Conservation (phyloP, 1,284 basidiomycete genomes). For the Papiliotrema nemorosa region DNA sequence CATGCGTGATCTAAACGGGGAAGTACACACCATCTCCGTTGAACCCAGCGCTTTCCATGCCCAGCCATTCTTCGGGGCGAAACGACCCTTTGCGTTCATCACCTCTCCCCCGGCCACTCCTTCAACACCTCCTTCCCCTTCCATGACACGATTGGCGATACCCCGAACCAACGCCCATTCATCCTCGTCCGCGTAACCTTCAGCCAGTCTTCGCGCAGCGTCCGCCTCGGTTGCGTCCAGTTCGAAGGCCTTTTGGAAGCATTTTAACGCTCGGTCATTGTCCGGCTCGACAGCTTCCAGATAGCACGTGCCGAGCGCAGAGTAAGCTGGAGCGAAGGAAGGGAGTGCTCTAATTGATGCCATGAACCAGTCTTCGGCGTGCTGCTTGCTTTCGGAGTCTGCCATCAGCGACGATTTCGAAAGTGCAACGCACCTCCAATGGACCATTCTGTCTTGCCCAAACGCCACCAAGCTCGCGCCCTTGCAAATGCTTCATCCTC, state of each 20-base stretch:
- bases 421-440: constrained; percentile 59
- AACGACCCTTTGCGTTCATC: constrained; percentile 51
- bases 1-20: neutral
- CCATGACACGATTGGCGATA: constrained; percentile 84
- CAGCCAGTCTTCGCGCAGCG: constrained; percentile 77
- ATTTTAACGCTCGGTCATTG: constrained; percentile 80
- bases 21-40: constrained; percentile 72
- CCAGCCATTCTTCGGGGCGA: constrained; percentile 81
- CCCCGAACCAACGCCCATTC: constrained; percentile 97
- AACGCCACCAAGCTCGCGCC: constrained; percentile 77
- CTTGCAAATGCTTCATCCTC: constrained; percentile 49
- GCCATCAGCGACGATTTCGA: neutral
- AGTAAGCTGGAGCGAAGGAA: constrained; percentile 85
- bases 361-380: constrained; percentile 79
- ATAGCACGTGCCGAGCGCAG: constrained; percentile 90
- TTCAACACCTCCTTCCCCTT: constrained; percentile 79
- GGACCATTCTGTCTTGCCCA: constrained; percentile 75
- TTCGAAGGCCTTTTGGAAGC: constrained; percentile 98
- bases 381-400: constrained; percentile 51
- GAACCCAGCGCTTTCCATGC: constrained; percentile 97
- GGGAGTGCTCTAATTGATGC: constrained; percentile 71
- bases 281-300: constrained; percentile 71
- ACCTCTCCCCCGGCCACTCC: constrained; percentile 57
- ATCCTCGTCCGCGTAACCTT: constrained; percentile 84
- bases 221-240: constrained; percentile 83